Conservation (phyloP, 306 rosid genomes). For the Quercus suber region DNA sequence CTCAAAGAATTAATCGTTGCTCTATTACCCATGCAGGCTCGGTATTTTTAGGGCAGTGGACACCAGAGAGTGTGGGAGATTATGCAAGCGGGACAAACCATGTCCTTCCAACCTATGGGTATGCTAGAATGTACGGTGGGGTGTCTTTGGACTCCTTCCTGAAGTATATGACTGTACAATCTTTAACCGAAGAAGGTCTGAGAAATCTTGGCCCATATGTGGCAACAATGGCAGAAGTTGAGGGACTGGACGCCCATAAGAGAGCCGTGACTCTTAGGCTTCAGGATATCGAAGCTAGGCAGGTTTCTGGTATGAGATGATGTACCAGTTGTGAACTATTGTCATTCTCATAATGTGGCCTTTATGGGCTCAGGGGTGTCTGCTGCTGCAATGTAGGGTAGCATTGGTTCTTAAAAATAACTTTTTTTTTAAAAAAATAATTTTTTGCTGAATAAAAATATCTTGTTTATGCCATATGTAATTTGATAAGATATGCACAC, state of each 20-base stretch:
- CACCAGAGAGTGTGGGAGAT: slow-evolving; percentile 97
- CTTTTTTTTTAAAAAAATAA: too few relatives aligned
- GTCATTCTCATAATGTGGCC: neutral
- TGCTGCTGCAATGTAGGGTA: too few relatives aligned
- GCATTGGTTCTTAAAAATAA: too few relatives aligned
- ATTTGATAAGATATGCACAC: too few relatives aligned
- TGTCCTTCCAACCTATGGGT: slow-evolving; percentile 97
- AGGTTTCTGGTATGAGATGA: slow-evolving; percentile 49
- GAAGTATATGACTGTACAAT: slow-evolving; percentile 90
- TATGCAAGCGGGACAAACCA: slow-evolving; percentile 99
- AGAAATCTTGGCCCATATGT: slow-evolving; percentile 81
- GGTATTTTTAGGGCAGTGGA: slow-evolving; percentile 92
- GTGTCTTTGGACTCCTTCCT: slow-evolving; percentile 90
- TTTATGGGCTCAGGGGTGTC: neutral
- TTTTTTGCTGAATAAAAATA: too few relatives aligned
- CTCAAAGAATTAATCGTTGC: neutral
- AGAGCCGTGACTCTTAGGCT: slow-evolving; percentile 94
- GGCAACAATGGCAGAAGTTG: slow-evolving; percentile 92
- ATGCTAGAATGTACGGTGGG: slow-evolving; percentile 97
- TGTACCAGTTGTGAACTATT: neutral
- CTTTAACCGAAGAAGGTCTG: slow-evolving; percentile 93
- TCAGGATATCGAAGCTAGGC: slow-evolving; percentile 77
- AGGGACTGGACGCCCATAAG: slow-evolving; percentile 92
- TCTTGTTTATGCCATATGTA: too few relatives aligned
- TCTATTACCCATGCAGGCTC: slow-evolving; percentile 56